These are phyloP conservation scores for Myriosclerotinia duriaeana DNA, from an alignment of 2,329 filamentous ascomycete genomes.

Conservation along the genomic window DNA sequence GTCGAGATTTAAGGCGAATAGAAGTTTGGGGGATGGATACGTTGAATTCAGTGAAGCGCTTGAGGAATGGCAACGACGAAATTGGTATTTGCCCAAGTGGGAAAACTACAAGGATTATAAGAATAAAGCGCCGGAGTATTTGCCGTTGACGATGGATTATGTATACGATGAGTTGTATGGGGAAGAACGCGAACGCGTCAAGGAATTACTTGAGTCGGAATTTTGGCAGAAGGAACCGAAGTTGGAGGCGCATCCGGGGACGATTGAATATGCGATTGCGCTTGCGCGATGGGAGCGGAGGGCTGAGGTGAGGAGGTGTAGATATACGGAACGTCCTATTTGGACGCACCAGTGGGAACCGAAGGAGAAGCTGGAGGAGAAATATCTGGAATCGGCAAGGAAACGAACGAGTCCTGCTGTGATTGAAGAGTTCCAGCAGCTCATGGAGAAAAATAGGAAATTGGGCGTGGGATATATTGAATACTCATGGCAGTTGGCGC, in stretches of 20 bases:
- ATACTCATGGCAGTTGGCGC: constrained; percentile 8
- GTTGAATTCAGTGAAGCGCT: neutral
- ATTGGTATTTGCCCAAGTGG: neutral
- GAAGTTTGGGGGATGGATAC: constrained; percentile 10
- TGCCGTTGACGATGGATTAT: neutral
- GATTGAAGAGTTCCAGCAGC: neutral
- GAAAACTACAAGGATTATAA: neutral
- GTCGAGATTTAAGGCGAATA: neutral
- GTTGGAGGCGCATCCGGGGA: neutral
- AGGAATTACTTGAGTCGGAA: neutral
- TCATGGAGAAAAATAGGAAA: neutral
- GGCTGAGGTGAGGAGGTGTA: constrained; percentile 3
- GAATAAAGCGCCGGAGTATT: constrained; percentile 2
- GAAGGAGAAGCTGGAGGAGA: neutral
- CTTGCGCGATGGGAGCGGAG: neutral
- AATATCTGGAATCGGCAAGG: neutral
- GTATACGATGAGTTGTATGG: neutral
- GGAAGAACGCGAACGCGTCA: neutral
- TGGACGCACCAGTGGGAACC: neutral
- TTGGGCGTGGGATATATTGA: constrained; percentile 15
- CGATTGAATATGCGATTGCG: constrained; percentile 10
- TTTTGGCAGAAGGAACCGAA: constrained; percentile 2
- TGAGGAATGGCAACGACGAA: constrained; percentile 7
- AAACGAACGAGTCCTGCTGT: constrained; percentile 5
- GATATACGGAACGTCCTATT: neutral